These are phyloP conservation scores for Aspergillus sp. DNA, from an alignment of 2,329 filamentous ascomycete species.

Conservation along the genomic window DNA sequence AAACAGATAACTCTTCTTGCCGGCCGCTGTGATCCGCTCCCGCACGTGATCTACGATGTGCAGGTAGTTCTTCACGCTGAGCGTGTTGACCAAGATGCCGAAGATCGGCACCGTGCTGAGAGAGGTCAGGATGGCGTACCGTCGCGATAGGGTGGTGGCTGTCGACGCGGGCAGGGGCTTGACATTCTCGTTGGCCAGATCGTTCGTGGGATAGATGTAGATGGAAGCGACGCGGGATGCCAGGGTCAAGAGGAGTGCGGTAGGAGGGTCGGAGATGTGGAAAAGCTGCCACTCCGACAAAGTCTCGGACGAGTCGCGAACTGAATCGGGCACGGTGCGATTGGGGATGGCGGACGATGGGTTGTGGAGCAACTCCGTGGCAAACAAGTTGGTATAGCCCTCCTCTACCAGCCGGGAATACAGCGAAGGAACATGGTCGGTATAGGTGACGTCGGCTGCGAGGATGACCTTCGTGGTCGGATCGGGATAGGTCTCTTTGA, in stretches of 20 bases:
- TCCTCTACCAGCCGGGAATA: constrained; percentile 52
- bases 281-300: constrained; percentile 74
- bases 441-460: constrained; percentile 87
- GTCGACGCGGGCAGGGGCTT: constrained; percentile 52
- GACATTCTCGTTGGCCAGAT: constrained; percentile 25
- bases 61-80: constrained; percentile 89
- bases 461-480: constrained; percentile 67
- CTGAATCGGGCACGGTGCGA: constrained; percentile 62
- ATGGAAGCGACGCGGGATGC: constrained; percentile 77
- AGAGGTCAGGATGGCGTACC: constrained; percentile 81
- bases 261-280: constrained; percentile 78
- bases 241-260: constrained; percentile 81
- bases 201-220: constrained; percentile 69
- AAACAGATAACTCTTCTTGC: constrained; percentile 94
- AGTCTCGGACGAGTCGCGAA: constrained; percentile 44
- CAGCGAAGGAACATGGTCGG: constrained; percentile 67
- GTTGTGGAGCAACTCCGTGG: constrained; percentile 72
- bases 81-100: constrained; percentile 92
- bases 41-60: constrained; percentile 74
- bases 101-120: constrained; percentile 81
- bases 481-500: constrained; percentile 68
- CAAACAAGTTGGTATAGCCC: constrained; percentile 71
- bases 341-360: constrained; percentile 83
- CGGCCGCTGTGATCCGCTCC: constrained; percentile 69
- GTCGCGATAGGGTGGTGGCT: constrained; percentile 68